These are phyloP conservation scores for Eucalyptus urophylla DNA, from an alignment of 345 rosid genomes.

Conservation along the genomic window DNA sequence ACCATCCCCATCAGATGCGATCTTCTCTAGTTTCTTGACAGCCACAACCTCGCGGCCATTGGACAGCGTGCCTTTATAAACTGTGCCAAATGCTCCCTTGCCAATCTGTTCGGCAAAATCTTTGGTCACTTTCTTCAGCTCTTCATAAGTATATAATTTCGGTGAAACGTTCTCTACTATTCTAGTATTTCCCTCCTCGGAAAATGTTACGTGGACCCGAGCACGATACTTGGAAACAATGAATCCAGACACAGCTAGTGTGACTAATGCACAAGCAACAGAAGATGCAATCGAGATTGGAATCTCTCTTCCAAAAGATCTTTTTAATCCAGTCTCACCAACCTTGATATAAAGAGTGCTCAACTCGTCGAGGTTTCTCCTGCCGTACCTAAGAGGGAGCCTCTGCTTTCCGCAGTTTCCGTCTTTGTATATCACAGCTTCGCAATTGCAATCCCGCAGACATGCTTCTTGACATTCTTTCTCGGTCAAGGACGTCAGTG, in stretches of 20 bases:
- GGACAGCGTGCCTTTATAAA: slow-evolving; percentile 1
- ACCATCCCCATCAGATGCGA: neutral
- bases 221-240: neutral
- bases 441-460: slow-evolving; percentile 5
- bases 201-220: neutral
- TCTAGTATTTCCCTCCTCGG: neutral
- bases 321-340: neutral
- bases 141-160: neutral
- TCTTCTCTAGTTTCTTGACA: slow-evolving; percentile 1
- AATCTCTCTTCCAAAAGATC: neutral
- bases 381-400: slow-evolving; percentile 11
- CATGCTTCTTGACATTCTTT: slow-evolving; percentile 1
- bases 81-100: slow-evolving; percentile 7
- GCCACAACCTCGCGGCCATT: neutral
- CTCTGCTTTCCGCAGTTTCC: neutral
- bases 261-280: neutral
- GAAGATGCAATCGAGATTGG: neutral
- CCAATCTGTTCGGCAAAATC: slow-evolving; percentile 11
- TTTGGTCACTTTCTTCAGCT: slow-evolving; percentile 1
- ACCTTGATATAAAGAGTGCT: slow-evolving; percentile 1
- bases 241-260: neutral
- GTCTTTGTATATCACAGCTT: neutral
- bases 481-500: neutral
- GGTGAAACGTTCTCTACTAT: neutral
- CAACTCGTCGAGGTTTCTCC: neutral